Conservation (phyloP, 2,329 filamentous ascomycete species). For the Zelopaecilomyces penicillatus region DNA sequence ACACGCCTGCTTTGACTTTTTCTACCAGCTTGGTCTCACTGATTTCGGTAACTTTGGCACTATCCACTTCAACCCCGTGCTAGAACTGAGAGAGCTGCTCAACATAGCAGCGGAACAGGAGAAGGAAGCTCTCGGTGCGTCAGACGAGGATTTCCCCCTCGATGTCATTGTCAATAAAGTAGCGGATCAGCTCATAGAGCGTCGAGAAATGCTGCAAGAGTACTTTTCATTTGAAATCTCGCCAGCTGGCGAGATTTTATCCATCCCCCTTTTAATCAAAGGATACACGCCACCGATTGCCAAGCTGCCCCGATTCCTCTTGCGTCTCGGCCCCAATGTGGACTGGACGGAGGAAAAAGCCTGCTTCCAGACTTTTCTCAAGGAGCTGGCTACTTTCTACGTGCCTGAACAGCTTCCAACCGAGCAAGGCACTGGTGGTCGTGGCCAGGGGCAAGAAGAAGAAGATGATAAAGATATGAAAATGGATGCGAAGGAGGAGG, state of each 20-base stretch:
- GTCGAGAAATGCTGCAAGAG: slow-evolving; percentile 79
- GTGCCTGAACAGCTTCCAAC: slow-evolving; percentile 75
- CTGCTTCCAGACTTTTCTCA: slow-evolving; percentile 80
- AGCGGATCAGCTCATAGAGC: slow-evolving; percentile 58
- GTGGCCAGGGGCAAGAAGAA: not conserved
- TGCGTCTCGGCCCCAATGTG: slow-evolving; percentile 80
- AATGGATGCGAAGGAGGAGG: not conserved
- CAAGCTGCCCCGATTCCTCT: slow-evolving; percentile 82
- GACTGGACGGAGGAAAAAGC: slow-evolving; percentile 76
- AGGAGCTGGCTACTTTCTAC: slow-evolving; percentile 82
- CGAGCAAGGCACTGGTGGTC: slow-evolving; percentile 16
- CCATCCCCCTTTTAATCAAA: slow-evolving; percentile 77
- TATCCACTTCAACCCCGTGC: slow-evolving; percentile 70
- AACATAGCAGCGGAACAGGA: slow-evolving; percentile 65
- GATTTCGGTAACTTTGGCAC: slow-evolving; percentile 92
- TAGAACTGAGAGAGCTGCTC: slow-evolving; percentile 64
- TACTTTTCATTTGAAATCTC: slow-evolving; percentile 87
- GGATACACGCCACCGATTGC: slow-evolving; percentile 79
- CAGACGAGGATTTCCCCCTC: slow-evolving; percentile 55
- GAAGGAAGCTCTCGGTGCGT: slow-evolving; percentile 33
- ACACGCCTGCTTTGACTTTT: slow-evolving; percentile 76
- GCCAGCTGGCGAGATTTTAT: slow-evolving; percentile 64
- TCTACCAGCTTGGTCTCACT: slow-evolving; percentile 89
- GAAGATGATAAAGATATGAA: not conserved
- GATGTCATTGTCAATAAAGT: slow-evolving; percentile 59